Base-by-base conservation (phyloP, 179 eudicot genomes). In the Nepenthes alata region DNA sequence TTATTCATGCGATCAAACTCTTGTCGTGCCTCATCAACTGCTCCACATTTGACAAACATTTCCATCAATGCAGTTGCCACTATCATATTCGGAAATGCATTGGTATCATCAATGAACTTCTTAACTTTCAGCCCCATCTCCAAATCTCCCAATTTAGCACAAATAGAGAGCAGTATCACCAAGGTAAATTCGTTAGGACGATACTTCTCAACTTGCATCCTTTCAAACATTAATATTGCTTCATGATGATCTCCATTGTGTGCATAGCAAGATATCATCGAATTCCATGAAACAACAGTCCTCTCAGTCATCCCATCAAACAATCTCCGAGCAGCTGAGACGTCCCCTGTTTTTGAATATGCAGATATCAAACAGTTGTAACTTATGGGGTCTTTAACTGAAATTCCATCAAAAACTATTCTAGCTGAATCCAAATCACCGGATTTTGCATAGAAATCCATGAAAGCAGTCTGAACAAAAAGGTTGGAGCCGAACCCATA, bases 11-110 rank as follows among this genome's bases (percentile, higher is more conserved):
- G 53, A 6, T 84, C 81, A 74, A 84, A 84, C 35, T 55, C 87
- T 64, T 66, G 63, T 3, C 83, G 83, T 8, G 86, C 90, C 56
- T 82, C 87, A 53, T 73, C 60, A 12, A 79, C 75, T n/a, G 67
- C 83, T 49, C 85, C 90, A 65, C 87, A 84, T 72, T 84, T 84
- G 36, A 82, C 82, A 63, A 79, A 73, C 89, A 84, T 81, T 65
- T 81, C 89, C 67, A 84, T 51, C 58, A 84, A 45, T 50, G 86
- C 84, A 62, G 89, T 84, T 2, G 83, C 75, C 56, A 84, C 79
- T 56, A 75, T 75, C 80, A 81, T 75, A 69, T 81, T 61, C 39
- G 68, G 45, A 48, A 60, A 44, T 80, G 75, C 65, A n/a, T 63
- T 66, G 35, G 79, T 75, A 48, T 81, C 79, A 12, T 81, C 78